Evolutionary conservation across 2,329 filamentous ascomycete genomes (phyloP).

Genomic region (Penicillium frequentans): DNA sequence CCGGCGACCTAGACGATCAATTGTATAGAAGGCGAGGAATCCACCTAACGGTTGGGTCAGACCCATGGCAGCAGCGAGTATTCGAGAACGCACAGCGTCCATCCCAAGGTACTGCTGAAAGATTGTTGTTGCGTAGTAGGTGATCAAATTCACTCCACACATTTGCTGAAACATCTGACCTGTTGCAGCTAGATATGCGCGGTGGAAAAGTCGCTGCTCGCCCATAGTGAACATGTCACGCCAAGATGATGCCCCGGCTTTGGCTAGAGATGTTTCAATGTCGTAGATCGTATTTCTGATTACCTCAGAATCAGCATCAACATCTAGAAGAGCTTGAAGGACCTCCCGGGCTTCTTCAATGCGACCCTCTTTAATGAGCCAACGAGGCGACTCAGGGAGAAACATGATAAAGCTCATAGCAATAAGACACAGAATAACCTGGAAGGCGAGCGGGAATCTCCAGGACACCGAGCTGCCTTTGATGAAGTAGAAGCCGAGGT

Average conservation of each 20-base stretch:
- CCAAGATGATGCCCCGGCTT: conserved; percentile 20
- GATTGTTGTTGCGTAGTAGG: conserved; percentile 35
- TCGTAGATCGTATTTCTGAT: conserved; percentile 41
- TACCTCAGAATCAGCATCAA: conserved; percentile 40
- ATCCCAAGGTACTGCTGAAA: conserved; percentile 38
- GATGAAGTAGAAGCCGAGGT: conserved; percentile 46
- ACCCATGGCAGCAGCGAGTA: conserved; percentile 31
- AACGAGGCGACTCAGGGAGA: conserved; percentile 44
- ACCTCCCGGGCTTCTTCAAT: conserved; percentile 36
- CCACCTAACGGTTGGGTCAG: conserved; percentile 39
- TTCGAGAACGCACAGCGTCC: conserved; percentile 22
- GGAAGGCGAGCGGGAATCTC: conserved; percentile 45
- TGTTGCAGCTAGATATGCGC: conserved; percentile 32
- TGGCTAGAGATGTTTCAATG: conserved; percentile 31
- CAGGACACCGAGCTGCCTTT: conserved; percentile 41
- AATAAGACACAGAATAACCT: conserved; percentile 34
- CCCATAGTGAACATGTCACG: conserved; percentile 41
- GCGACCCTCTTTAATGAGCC: conserved; percentile 47
- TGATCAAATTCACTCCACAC: conserved; percentile 39
- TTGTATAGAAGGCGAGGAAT: conserved; percentile 48
- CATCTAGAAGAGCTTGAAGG: conserved; percentile 40
- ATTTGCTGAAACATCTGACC: conserved; percentile 40
- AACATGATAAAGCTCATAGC: conserved; percentile 35
- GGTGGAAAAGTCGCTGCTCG: conserved; percentile 36
- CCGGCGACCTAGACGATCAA: conserved; percentile 43